These are phyloP conservation scores for Blastobotrys robertii DNA, from an alignment of 805 yeast genomes.

Conservation along the genomic window DNA sequence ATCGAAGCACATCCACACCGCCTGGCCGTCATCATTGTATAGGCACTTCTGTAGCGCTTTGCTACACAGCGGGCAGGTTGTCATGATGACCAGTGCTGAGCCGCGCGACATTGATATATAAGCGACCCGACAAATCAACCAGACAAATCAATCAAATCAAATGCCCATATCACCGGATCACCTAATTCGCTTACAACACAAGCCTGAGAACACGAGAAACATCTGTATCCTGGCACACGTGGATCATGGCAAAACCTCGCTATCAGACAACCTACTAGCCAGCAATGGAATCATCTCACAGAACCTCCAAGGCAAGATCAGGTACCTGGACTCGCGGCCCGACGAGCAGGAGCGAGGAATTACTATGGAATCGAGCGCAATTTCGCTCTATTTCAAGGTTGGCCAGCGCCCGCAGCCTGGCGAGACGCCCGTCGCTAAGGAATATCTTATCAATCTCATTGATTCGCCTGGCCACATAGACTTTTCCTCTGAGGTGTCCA, in stretches of 20 bases:
- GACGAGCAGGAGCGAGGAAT: slow-evolving; percentile 96
- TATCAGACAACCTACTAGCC: slow-evolving; percentile 85
- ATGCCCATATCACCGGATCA: slow-evolving; percentile 49
- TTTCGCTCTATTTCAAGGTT: slow-evolving; percentile 80
- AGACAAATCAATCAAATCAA: neutral
- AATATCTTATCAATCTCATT: slow-evolving; percentile 79
- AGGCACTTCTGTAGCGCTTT: slow-evolving; percentile 4
- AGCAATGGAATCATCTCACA: slow-evolving; percentile 95
- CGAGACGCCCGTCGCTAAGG: slow-evolving; percentile 37
- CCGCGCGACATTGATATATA: neutral
- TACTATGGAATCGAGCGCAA: slow-evolving; percentile 96
- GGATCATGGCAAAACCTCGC: slow-evolving; percentile 95
- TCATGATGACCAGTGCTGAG: neutral
- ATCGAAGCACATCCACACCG: slow-evolving; percentile 5
- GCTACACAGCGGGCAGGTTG: slow-evolving; percentile 5
- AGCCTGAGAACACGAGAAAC: slow-evolving; percentile 66
- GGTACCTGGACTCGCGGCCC: slow-evolving; percentile 86
- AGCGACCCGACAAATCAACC: neutral
- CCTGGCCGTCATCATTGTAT: slow-evolving; percentile 1
- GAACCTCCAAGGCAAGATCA: slow-evolving; percentile 87
- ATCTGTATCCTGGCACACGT: slow-evolving; percentile 96
- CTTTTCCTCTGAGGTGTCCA: slow-evolving; percentile 90
- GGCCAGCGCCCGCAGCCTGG: slow-evolving; percentile 28
- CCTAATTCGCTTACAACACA: slow-evolving; percentile 55
- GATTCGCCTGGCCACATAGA: slow-evolving; percentile 99